phyloP scores from a whole-genome alignment of 176 grass and related monocot species.

The Oryza longistaminata region DNA sequence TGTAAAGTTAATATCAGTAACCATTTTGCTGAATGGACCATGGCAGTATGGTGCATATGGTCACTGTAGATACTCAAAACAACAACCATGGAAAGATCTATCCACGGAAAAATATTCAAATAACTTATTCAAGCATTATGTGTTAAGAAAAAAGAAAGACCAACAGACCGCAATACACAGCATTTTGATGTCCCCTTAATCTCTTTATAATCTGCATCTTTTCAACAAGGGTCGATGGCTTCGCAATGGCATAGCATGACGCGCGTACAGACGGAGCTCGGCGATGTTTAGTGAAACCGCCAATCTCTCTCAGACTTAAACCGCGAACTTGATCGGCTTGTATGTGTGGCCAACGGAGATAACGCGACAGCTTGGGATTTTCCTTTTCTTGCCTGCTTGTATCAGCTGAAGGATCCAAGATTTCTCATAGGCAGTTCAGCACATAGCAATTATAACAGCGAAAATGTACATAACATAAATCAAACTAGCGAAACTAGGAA shows the following conservation, averaged over 20 bases:
- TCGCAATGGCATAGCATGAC: slow-evolving; percentile 94
- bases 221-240: slow-evolving; percentile 91
- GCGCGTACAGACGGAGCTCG: slow-evolving; percentile 91
- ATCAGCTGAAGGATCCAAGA: slow-evolving; percentile 65
- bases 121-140: slow-evolving; percentile 9
- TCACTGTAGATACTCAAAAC: not conserved
- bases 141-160: slow-evolving; percentile 36
- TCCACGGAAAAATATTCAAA: slow-evolving; percentile 1
- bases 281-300: slow-evolving; percentile 86
- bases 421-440: not conserved
- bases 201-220: slow-evolving; percentile 99
- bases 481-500: slow-evolving; percentile 22
- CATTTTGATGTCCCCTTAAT: slow-evolving; percentile 91
- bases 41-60: not conserved
- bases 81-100: slow-evolving; percentile 2
- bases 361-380: slow-evolving; percentile 50
- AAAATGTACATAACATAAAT: not conserved
- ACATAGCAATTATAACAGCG: slow-evolving; percentile 6
- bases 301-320: slow-evolving; percentile 93
- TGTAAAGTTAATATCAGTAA: not conserved
- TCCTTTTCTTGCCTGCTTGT: slow-evolving; percentile 55
- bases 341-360: slow-evolving; percentile 98
- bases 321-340: slow-evolving; percentile 90
- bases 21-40: not conserved
- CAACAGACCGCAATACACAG: slow-evolving; percentile 95